These are phyloP conservation scores for Lichenothelia convexa DNA, from an alignment of 495 filamentous ascomycete species.

Conservation along the genomic window DNA sequence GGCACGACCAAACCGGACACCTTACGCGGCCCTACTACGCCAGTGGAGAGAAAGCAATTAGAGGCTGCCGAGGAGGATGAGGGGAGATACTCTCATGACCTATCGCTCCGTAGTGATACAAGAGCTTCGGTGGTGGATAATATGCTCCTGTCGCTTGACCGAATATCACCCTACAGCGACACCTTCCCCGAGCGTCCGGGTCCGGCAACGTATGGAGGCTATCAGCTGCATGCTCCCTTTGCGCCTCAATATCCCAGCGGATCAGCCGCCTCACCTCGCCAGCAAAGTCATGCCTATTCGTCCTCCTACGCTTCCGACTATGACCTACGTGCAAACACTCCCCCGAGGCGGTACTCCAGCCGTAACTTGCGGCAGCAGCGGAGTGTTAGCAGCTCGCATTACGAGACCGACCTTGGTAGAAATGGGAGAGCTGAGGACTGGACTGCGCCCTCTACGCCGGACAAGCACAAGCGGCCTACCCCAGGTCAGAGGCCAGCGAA, in stretches of 20 bases:
- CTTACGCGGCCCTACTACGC: too few species aligned
- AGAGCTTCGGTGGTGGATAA: conserved; percentile 35
- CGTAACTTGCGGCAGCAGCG: conserved; percentile 40
- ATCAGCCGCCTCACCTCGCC: conserved; percentile 30
- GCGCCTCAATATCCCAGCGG: conserved; percentile 6
- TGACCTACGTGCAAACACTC: conserved; percentile 43
- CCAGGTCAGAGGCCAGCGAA: conserved; percentile 1
- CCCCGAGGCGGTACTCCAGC: conserved; percentile 41
- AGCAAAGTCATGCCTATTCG: conserved; percentile 42
- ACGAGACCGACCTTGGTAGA: conserved; percentile 41
- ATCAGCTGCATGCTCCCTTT: conserved; percentile 12
- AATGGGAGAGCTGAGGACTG: conserved; percentile 45
- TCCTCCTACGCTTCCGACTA: conserved; percentile 61
- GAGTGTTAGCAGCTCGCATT: conserved; percentile 69
- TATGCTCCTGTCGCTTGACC: conserved; percentile 78
- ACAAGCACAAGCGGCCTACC: not conserved
- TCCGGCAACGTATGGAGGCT: conserved; percentile 25
- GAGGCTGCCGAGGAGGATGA: too few species aligned
- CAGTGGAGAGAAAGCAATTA: too few species aligned
- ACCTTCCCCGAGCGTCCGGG: conserved; percentile 14
- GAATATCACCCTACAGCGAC: conserved; percentile 42
- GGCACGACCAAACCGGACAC: too few species aligned
- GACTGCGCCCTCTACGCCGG: conserved; percentile 12
- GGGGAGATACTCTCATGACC: not conserved
- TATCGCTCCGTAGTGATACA: conserved; percentile 1